Percentiles rank a stretch among this genome's conserved stretches.
Evolutionary conservation across 441 rosid genomes (phyloP).

Genomic region (Dalechampia spathulata): DNA sequence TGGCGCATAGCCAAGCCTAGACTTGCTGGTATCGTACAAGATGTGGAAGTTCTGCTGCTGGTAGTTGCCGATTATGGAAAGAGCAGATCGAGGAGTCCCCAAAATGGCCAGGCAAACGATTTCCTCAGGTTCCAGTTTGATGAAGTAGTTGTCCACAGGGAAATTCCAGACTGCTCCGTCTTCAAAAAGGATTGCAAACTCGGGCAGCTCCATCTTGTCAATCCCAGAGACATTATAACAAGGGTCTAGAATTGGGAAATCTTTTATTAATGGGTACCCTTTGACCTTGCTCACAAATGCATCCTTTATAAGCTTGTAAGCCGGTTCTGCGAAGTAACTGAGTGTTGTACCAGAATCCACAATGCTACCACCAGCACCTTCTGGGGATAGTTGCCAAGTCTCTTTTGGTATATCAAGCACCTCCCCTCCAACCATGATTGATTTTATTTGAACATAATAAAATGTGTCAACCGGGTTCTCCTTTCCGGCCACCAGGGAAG

Average conservation of each 20-base stretch:
- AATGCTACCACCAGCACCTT: constrained; percentile 76
- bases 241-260: constrained; percentile 58
- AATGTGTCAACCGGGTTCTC: constrained; percentile 68
- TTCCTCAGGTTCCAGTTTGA: constrained; percentile 47
- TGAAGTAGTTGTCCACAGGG: constrained; percentile 72
- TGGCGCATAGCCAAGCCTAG: constrained; percentile 83
- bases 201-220: constrained; percentile 51
- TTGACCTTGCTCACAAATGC: constrained; percentile 54
- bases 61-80: constrained; percentile 84
- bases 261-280: constrained; percentile 46
- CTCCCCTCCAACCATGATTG: constrained; percentile 60
- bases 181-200: constrained; percentile 51
- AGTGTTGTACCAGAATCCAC: constrained; percentile 93
- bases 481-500: constrained; percentile 54
- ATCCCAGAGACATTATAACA: constrained; percentile 83
- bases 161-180: constrained; percentile 93
- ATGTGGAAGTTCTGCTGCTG: constrained; percentile 97
- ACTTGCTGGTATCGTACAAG: constrained; percentile 72
- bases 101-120: constrained; percentile 74
- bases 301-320: constrained; percentile 52
- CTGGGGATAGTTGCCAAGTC: constrained; percentile 52
- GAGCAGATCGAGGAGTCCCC: constrained; percentile 67
- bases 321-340: constrained; percentile 80
- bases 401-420: constrained; percentile 54
- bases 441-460: constrained; percentile 73